Base-by-base conservation (phyloP, 768 basidiomycete species). In the Boletus reticulatus region DNA sequence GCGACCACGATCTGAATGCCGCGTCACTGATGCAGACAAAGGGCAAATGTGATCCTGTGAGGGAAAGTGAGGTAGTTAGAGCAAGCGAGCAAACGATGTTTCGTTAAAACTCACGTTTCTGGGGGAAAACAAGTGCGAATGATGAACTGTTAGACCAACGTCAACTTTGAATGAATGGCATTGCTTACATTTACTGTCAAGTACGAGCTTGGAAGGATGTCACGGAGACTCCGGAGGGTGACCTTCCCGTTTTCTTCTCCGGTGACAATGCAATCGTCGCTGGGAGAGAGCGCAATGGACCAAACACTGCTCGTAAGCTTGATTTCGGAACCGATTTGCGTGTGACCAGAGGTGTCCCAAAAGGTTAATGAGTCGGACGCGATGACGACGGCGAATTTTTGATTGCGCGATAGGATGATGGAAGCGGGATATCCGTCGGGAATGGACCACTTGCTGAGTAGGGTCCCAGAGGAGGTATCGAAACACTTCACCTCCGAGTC, bases 221-320 rank as follows among this genome's bases (percentile, higher is more conserved):
- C 39, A 34, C 11, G 43, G 13, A 59, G 43, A 27, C 11, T 38
- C 17, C 43, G 16, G 0, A 53, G 3, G 11, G 14, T 52, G 6
- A 52, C 38, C 11, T 16, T 44, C n/a, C 58, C 57, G 6, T 46
- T 48, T 11, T 16, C 1, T 34, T 52, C 56, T 11, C 58, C 58
- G 0, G n/a, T 44, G 4, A 19, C 17, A 17, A 39, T 39, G 38
- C n/a, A 10, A 14, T 39, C 38, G 38, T 39, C 38, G 17, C 14
- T 7, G n/a, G 38, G 17, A 19, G 38, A 61, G 20, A 61, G 50
- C 0, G 47, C 31, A 0, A 61, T 17, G 11, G 41, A 22, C 13
- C 16, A 9, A 19, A 61, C 6, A 1, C 3, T 0, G 32, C 38
- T 41, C 3, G 9, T 2, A 16, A 52, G 38, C 3, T 49, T 1